A percentile compares a stretch with the other conserved stretches of the same genome.
Conservation (phyloP, 139 green algal species). For the Penium margaritaceum region DNA sequence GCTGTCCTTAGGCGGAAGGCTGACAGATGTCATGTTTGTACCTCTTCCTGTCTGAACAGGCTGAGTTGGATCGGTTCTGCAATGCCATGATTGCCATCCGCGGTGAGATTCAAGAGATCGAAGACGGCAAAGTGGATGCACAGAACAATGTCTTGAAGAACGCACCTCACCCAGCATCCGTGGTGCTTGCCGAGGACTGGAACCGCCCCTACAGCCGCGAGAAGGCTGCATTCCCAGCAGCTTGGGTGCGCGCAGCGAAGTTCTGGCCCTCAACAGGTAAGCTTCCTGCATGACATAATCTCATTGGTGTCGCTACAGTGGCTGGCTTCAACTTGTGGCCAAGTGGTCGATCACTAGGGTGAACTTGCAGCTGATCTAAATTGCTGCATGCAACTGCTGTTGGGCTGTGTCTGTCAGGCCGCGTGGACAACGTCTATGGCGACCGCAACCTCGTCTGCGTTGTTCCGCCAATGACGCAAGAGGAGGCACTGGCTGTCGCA, state of each 20-base stretch:
- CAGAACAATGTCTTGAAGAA: constrained; percentile 90
- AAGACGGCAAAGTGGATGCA: constrained; percentile 57
- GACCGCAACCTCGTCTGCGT: constrained; percentile 78
- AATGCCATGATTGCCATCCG: constrained; percentile 94
- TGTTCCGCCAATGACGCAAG: constrained; percentile 15
- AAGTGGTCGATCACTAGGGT: too few relatives aligned
- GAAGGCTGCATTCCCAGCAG: constrained; percentile 79
- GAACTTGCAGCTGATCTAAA: too few relatives aligned
- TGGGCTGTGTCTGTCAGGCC: too few relatives aligned
- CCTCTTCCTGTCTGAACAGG: constrained; percentile 15
- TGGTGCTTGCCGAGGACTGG: constrained; percentile 78
- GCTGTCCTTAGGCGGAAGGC: neutral
- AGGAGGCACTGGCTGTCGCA: too few relatives aligned
- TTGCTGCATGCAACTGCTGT: too few relatives aligned
- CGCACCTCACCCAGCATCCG: constrained; percentile 74
- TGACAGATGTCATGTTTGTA: neutral
- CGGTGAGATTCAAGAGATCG: constrained; percentile 79
- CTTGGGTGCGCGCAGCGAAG: constrained; percentile 83
- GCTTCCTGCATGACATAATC: too few relatives aligned
- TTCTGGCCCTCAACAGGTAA: constrained; percentile 92
- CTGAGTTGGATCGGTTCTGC: constrained; percentile 84
- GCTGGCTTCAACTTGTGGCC: too few relatives aligned
- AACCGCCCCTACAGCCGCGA: constrained; percentile 83
- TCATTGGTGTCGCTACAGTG: too few relatives aligned
- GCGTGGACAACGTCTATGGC: constrained; percentile 97